Conservation (phyloP, 768 basidiomycete genomes). For the Suillus weaverae region DNA sequence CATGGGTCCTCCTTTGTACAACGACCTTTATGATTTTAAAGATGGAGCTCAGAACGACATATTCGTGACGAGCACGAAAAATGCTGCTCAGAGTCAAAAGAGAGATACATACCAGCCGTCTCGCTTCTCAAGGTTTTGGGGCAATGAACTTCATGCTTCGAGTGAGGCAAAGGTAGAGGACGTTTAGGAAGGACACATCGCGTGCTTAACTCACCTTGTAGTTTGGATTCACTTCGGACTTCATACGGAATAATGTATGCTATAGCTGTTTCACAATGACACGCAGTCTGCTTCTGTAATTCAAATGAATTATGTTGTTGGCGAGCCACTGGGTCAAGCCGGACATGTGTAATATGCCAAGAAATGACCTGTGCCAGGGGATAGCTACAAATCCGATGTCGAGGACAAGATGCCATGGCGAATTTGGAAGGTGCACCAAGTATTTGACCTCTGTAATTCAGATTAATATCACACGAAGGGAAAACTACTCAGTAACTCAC, state of each 20-base stretch:
- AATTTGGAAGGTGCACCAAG: constrained; percentile 43
- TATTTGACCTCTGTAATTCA: constrained; percentile 34
- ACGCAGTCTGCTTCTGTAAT: not conserved
- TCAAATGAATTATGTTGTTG: not conserved
- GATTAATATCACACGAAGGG: not conserved
- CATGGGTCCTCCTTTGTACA: constrained; percentile 36
- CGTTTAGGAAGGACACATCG: not conserved
- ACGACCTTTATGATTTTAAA: constrained; percentile 37
- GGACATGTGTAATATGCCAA: not conserved
- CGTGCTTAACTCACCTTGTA: not conserved
- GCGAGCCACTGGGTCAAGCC: not conserved
- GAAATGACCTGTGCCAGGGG: not conserved
- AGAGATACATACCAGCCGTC: not conserved
- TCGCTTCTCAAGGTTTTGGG: constrained; percentile 7
- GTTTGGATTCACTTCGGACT: not conserved
- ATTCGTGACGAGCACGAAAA: constrained; percentile 22
- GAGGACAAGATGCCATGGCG: constrained; percentile 30
- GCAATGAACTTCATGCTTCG: not conserved
- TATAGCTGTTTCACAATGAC: not conserved
- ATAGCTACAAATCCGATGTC: not conserved
- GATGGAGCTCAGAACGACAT: constrained; percentile 48
- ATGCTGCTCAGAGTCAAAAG: not conserved
- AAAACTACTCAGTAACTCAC: constrained; percentile 32
- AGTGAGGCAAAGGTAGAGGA: not conserved
- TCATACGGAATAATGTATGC: not conserved